Percentiles rank a stretch among this genome's conserved stretches.
phyloP scores from a whole-genome alignment of 2,329 filamentous ascomycete species.

The Aureobasidium sp. region DNA sequence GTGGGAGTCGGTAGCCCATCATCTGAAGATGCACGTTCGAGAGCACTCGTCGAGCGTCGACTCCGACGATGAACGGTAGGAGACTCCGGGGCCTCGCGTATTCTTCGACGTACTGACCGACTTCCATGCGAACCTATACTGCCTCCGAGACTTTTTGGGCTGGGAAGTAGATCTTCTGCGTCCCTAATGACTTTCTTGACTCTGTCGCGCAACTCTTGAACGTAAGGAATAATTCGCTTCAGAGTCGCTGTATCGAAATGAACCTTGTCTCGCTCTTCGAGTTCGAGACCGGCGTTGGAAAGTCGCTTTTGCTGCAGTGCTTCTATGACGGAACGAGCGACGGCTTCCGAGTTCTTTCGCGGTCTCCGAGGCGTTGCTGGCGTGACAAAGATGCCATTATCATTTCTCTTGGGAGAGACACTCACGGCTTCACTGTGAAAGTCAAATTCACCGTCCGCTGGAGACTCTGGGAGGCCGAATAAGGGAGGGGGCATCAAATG shows the following conservation, averaged over 20 bases:
- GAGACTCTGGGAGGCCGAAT: not conserved
- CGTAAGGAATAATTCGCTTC: slow-evolving; percentile 53
- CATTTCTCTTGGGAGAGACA: not conserved
- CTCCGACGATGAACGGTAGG: slow-evolving; percentile 15
- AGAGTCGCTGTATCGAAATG: slow-evolving; percentile 60
- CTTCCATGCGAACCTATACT: slow-evolving; percentile 23
- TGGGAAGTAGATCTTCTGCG: slow-evolving; percentile 42
- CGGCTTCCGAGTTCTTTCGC: slow-evolving; percentile 50
- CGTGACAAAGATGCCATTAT: slow-evolving; percentile 1
- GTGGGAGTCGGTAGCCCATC: slow-evolving; percentile 18
- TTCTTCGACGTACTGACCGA: slow-evolving; percentile 30
- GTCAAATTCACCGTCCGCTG: not conserved
- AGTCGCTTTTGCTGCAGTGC: slow-evolving; percentile 42
- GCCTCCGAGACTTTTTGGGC: slow-evolving; percentile 28
- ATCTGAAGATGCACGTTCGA: slow-evolving; percentile 15
- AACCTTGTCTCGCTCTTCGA: slow-evolving; percentile 45
- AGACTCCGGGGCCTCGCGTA: slow-evolving; percentile 23
- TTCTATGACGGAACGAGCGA: slow-evolving; percentile 57
- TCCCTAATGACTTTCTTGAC: slow-evolving; percentile 43
- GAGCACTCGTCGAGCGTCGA: slow-evolving; percentile 13
- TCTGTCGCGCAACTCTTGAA: slow-evolving; percentile 41
- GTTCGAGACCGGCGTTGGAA: slow-evolving; percentile 23
- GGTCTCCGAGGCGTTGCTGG: slow-evolving; percentile 31
- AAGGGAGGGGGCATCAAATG: not conserved
- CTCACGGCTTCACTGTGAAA: not conserved